phyloP scores from a whole-genome alignment of 768 basidiomycete genomes.

The Russula sp. region DNA sequence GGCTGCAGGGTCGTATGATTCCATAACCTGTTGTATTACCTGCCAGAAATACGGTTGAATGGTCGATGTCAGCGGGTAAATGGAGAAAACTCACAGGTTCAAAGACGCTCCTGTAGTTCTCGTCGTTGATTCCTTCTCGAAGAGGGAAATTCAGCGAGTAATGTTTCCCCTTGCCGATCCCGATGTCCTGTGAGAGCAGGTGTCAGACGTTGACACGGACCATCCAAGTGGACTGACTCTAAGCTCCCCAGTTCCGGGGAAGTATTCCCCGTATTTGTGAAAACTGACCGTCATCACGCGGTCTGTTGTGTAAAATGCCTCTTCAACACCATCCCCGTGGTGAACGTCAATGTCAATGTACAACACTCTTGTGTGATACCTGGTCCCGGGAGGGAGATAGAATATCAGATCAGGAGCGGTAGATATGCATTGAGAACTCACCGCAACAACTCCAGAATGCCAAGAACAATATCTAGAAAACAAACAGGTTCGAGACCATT shows the following conservation, averaged over 20 bases:
- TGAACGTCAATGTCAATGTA: conserved; percentile 99
- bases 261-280: conserved; percentile 99
- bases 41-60: conserved; percentile 30
- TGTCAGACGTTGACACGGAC: background rate
- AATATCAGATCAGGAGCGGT: background rate
- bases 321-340: conserved; percentile 98
- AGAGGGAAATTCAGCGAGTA: conserved; percentile 94
- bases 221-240: conserved; percentile 46
- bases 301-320: conserved; percentile 98
- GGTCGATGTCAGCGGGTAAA: background rate
- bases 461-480: conserved; percentile 84
- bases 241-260: conserved; percentile 97
- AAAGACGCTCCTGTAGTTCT: conserved; percentile 91
- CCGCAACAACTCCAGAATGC: conserved; percentile 90
- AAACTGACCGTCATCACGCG: conserved; percentile 98
- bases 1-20: conserved; percentile 88
- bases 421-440: conserved; percentile 29
- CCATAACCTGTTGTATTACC: conserved; percentile 93
- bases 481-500: background rate
- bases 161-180: conserved; percentile 89
- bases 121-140: conserved; percentile 91
- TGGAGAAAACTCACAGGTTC: conserved; percentile 63
- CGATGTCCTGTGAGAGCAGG: conserved; percentile 61
- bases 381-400: conserved; percentile 28
- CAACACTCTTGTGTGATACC: conserved; percentile 89